A percentile compares a stretch with the other conserved stretches of the same genome.
Conservation (phyloP, 1,284 basidiomycete genomes). For the Ustilago sp. region DNA sequence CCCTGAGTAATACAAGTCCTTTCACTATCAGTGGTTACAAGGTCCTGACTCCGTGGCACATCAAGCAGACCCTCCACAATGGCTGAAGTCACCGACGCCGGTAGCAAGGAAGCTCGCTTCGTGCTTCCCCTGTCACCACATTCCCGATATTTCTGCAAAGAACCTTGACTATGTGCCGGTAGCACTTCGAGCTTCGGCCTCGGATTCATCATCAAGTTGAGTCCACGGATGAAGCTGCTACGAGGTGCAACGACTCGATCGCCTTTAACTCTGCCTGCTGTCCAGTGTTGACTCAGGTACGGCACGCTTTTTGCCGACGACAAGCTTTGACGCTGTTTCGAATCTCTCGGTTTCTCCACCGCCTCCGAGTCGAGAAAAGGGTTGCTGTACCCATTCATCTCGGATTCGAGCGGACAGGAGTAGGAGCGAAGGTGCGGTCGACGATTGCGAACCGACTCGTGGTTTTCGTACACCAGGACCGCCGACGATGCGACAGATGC, state of each 20-base stretch:
- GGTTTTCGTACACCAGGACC: conserved; percentile 2
- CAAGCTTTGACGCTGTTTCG: conserved; percentile 13
- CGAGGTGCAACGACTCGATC: conserved; percentile 39
- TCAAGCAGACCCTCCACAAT: conserved; percentile 17
- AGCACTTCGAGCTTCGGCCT: conserved; percentile 47
- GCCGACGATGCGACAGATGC: conserved; percentile 14
- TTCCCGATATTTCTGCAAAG: neutral
- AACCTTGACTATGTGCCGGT: neutral
- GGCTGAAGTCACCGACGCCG: conserved; percentile 1
- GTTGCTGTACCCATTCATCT: conserved; percentile 28
- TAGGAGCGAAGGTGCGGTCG: conserved; percentile 24
- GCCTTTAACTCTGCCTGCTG: conserved; percentile 33
- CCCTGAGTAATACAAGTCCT: conserved; percentile 13
- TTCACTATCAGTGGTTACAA: conserved; percentile 13
- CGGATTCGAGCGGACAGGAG: conserved; percentile 23
- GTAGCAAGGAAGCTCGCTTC: neutral
- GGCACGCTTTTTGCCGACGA: conserved; percentile 32
- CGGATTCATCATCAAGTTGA: conserved; percentile 42
- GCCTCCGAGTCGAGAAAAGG: neutral
- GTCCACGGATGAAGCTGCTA: conserved; percentile 29
- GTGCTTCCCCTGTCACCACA: neutral
- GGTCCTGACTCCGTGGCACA: neutral
- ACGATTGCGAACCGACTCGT: conserved; percentile 1
- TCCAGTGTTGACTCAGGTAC: conserved; percentile 40
- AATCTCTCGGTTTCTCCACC: neutral